phyloP scores from a whole-genome alignment of 495 filamentous ascomycete genomes.

The Sporormia fimetaria region DNA sequence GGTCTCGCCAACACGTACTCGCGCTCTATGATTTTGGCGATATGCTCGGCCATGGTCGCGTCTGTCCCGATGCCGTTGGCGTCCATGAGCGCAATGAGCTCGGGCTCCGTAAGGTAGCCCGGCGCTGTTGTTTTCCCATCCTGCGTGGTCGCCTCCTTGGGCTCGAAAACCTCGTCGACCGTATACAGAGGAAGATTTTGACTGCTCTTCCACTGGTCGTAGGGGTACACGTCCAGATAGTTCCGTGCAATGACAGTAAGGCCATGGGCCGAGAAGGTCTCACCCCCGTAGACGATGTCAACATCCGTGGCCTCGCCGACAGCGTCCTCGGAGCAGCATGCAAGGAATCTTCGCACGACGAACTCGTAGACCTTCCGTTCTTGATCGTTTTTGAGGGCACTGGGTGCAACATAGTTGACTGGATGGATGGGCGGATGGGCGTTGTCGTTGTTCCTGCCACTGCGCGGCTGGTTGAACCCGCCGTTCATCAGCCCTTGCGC shows the following conservation, averaged over 20 bases:
- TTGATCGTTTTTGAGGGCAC: constrained; percentile 45
- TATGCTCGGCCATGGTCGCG: constrained; percentile 98
- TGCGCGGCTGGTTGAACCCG: constrained; percentile 67
- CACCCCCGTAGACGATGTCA: constrained; percentile 74
- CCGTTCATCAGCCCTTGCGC: constrained; percentile 69
- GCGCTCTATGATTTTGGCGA: constrained; percentile 83
- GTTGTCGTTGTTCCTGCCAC: constrained; percentile 82
- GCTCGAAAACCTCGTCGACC: constrained; percentile 69
- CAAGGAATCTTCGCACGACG: constrained; percentile 84
- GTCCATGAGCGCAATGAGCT: constrained; percentile 97
- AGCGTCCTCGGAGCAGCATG: constrained; percentile 92
- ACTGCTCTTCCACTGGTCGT: constrained; percentile 89
- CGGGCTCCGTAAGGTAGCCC: constrained; percentile 83
- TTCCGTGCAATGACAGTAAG: constrained; percentile 80
- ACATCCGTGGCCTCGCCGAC: constrained; percentile 72
- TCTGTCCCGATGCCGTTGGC: constrained; percentile 97
- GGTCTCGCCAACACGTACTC: constrained; percentile 62
- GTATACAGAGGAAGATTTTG: constrained; percentile 68
- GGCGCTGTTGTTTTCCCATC: constrained; percentile 81
- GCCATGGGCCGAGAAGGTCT: constrained; percentile 67
- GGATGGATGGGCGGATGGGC: constrained; percentile 97
- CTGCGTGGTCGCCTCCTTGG: constrained; percentile 75
- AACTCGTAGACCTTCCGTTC: constrained; percentile 86
- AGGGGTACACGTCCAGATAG: constrained; percentile 90
- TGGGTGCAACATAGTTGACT: constrained; percentile 59